A percentile compares a stretch with the other conserved stretches of the same genome.
Evolutionary conservation across 2,329 filamentous ascomycete genomes (phyloP).

Genomic region (Phaeosphaeriaceae sp.): DNA sequence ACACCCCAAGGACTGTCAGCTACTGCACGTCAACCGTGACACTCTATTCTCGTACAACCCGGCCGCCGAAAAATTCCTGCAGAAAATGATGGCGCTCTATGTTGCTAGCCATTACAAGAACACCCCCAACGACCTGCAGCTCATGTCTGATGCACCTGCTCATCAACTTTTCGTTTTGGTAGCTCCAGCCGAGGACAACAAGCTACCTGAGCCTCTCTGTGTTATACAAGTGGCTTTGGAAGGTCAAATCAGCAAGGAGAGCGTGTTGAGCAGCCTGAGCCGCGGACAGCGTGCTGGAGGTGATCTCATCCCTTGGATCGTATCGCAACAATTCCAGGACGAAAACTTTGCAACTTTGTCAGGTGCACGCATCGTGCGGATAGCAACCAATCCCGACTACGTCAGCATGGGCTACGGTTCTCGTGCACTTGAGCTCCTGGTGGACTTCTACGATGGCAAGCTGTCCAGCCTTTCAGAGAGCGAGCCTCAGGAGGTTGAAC

Average conservation of each 20-base stretch:
- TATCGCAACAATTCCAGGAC: slow-evolving; percentile 98
- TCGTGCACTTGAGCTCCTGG: slow-evolving; percentile 83
- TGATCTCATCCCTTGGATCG: slow-evolving; percentile 95
- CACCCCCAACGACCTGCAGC: slow-evolving; percentile 94
- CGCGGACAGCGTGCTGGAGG: slow-evolving; percentile 88
- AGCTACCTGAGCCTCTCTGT: slow-evolving; percentile 89
- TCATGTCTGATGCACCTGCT: slow-evolving; percentile 97
- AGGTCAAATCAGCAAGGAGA: slow-evolving; percentile 92
- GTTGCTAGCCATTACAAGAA: slow-evolving; percentile 99
- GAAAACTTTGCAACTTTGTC: slow-evolving; percentile 94
- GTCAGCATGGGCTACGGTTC: slow-evolving; percentile 91
- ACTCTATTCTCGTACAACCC: slow-evolving; percentile 98
- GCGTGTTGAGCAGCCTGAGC: slow-evolving; percentile 87
- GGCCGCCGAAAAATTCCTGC: slow-evolving; percentile 94
- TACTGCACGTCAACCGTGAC: slow-evolving; percentile 93
- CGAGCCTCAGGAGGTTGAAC: slow-evolving; percentile 59
- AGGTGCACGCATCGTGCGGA: slow-evolving; percentile 88
- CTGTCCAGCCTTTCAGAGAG: slow-evolving; percentile 84
- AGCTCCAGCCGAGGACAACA: slow-evolving; percentile 78
- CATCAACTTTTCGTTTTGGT: slow-evolving; percentile 96
- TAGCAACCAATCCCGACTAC: slow-evolving; percentile 96
- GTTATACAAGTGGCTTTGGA: slow-evolving; percentile 94
- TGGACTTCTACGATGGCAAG: slow-evolving; percentile 94
- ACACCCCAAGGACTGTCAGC: slow-evolving; percentile 88
- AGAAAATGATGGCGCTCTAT: slow-evolving; percentile 97